Base-by-base conservation (phyloP, 1,284 basidiomycete genomes). In the Ganoderma lingzhi region DNA sequence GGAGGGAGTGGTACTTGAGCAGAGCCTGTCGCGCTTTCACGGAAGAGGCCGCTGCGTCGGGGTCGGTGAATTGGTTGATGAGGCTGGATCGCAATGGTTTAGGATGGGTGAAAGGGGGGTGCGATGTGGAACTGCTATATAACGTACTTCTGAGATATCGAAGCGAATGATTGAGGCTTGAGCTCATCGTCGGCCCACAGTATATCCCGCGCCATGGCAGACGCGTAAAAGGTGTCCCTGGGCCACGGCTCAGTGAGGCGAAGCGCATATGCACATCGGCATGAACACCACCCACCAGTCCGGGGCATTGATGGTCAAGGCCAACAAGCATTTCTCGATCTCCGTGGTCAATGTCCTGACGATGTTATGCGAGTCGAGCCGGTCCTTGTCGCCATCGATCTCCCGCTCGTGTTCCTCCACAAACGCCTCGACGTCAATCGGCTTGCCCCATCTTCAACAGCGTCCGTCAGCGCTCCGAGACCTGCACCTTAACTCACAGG, bases 301-400 rank as follows among this genome's bases (percentile, higher is more conserved):
- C 17, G 94, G 92, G 6, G 95, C 94, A 78, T 98, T 98, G 74
- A 98, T 89, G 0, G 94, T 98, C 66, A 92, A 83, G 76, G 88
- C 87, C 37, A 90, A 78, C 71, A 99, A 82, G 70, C 90, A 88
- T 6, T 80, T 79, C 79, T 94, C 90, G 56, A 98, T 90, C 35
- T 86, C 83, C 62, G 85, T 85, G 14, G 95, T 96, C 64, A 99
- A 83, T 48, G 87, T 84, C 80, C 96, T 96, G 70, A 96, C 95
- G 28, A 94, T 93, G 64, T 85, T 81, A 63, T 93, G 90, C 60
- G 89, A 84, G 2, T 86, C 87, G 6, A 88, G 89, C 70, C 93
- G 91, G 30, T 82, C 61, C 9, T 65, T 37, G n/a, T 37, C 58
- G n/a, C 42, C 64, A 3, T 44, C 15, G 28, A 41, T 82, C 42